Conservation (phyloP, 768 basidiomycete genomes). For the Serendipita sp. region DNA sequence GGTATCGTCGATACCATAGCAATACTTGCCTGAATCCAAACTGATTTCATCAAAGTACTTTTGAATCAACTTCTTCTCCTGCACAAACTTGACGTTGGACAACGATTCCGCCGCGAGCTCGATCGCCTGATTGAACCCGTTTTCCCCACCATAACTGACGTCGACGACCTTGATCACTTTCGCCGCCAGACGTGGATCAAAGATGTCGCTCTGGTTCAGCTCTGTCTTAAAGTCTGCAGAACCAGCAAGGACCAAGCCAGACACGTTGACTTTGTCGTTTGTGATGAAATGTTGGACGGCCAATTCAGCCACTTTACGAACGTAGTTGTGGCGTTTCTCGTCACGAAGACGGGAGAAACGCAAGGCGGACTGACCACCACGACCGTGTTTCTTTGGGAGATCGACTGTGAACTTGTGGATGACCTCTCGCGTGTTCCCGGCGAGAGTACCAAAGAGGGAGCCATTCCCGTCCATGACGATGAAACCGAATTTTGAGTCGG, state of each 20-base stretch:
- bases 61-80: constrained; percentile 96
- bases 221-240: constrained; percentile 99
- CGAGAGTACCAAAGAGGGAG: constrained; percentile 85
- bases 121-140: constrained; percentile 99
- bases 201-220: constrained; percentile 89
- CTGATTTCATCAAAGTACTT: constrained; percentile 99
- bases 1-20: constrained; percentile 95
- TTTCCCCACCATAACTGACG: constrained; percentile 96
- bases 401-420: constrained; percentile 98
- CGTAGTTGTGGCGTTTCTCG: constrained; percentile 99
- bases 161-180: constrained; percentile 98
- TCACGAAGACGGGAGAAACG: constrained; percentile 99
- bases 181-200: constrained; percentile 70
- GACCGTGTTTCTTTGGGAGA: constrained; percentile 97
- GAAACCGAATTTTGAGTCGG: constrained; percentile 95
- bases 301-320: constrained; percentile 92
- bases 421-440: constrained; percentile 94
- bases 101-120: constrained; percentile 92
- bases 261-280: constrained; percentile 95
- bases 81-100: constrained; percentile 97
- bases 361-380: constrained; percentile 98
- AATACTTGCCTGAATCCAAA: constrained; percentile 89
- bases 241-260: constrained; percentile 89
- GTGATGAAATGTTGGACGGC: constrained; percentile 98
- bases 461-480: constrained; percentile 99